A percentile compares a stretch with the other conserved stretches of the same genome.
phyloP scores from a whole-genome alignment of 139 green algal species.

The Chlorella sp. region DNA sequence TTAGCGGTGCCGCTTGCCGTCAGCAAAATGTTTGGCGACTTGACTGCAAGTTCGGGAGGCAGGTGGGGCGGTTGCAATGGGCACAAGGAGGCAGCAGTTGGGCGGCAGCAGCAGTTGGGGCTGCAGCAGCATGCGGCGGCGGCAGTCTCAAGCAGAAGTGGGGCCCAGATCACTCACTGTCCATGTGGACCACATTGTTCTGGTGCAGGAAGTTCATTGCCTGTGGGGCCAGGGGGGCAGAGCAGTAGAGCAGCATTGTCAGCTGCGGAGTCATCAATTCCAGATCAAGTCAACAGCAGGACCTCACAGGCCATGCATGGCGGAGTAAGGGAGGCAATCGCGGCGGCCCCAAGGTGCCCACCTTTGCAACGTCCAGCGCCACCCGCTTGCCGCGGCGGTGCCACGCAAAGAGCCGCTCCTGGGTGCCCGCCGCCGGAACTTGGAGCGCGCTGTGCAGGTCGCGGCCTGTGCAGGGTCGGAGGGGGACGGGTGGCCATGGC shows the following conservation, averaged over 20 bases:
- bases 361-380: not conserved
- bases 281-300: no score
- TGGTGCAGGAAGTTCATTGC: constrained; percentile 8
- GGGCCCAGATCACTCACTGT: not conserved
- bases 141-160: not conserved
- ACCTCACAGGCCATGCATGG: no score
- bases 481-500: no score
- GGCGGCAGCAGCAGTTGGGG: no score
- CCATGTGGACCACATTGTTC: not conserved
- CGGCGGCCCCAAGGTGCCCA: no score
- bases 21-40: not conserved
- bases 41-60: not conserved
- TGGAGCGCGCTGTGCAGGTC: constrained; percentile 11
- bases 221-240: not conserved
- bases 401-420: constrained; percentile 13
- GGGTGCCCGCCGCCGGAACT: not conserved
- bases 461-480: not conserved
- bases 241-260: no score
- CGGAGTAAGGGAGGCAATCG: no score
- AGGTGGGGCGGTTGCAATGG: not conserved
- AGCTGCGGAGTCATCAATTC: no score
- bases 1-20: not conserved
- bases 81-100: not conserved
- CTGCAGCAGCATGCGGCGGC: not conserved
- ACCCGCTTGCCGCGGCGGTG: not conserved